phyloP scores from a whole-genome alignment of 768 basidiomycete genomes.

The Leccinum aurantiacum region DNA sequence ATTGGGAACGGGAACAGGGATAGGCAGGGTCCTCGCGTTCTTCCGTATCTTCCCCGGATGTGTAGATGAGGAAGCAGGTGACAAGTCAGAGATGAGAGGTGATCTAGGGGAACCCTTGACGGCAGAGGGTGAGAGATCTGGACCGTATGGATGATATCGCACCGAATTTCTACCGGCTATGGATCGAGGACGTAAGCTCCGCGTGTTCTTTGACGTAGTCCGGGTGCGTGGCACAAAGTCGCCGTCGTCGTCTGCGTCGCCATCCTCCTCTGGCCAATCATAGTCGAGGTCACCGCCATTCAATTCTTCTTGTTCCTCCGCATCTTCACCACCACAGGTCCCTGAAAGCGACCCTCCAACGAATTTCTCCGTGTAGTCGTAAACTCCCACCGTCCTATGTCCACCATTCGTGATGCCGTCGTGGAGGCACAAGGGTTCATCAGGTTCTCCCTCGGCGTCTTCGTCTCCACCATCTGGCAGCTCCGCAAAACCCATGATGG shows the following conservation, averaged over 20 bases:
- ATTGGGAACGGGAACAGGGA: slow-evolving; percentile 66
- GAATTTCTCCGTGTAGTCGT: slow-evolving; percentile 23
- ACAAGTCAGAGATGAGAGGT: slow-evolving; percentile 32
- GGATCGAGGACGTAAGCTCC: slow-evolving; percentile 38
- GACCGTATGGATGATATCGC: slow-evolving; percentile 35
- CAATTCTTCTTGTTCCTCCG: slow-evolving; percentile 27
- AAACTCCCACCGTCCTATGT: slow-evolving; percentile 30
- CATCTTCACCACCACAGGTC: slow-evolving; percentile 25
- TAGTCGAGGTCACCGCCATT: slow-evolving; percentile 26
- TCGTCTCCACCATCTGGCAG: slow-evolving; percentile 33
- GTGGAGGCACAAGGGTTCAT: slow-evolving; percentile 31
- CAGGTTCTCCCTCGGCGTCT: slow-evolving; percentile 37
- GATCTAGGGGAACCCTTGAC: slow-evolving; percentile 33
- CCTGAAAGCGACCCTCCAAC: slow-evolving; percentile 25
- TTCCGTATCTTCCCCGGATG: slow-evolving; percentile 32
- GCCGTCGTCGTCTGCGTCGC: slow-evolving; percentile 34
- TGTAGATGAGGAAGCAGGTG: slow-evolving; percentile 25
- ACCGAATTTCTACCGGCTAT: slow-evolving; percentile 33
- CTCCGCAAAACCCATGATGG: slow-evolving; percentile 31
- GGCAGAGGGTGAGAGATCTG: slow-evolving; percentile 30
- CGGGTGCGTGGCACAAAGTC: slow-evolving; percentile 33
- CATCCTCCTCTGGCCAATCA: slow-evolving; percentile 32
- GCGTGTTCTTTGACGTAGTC: slow-evolving; percentile 39
- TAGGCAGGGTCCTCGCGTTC: slow-evolving; percentile 43
- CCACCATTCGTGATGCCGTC: slow-evolving; percentile 17